Conservation (phyloP, 371 early-diverging fungal genomes). For the Chytridium lagenaria region DNA sequence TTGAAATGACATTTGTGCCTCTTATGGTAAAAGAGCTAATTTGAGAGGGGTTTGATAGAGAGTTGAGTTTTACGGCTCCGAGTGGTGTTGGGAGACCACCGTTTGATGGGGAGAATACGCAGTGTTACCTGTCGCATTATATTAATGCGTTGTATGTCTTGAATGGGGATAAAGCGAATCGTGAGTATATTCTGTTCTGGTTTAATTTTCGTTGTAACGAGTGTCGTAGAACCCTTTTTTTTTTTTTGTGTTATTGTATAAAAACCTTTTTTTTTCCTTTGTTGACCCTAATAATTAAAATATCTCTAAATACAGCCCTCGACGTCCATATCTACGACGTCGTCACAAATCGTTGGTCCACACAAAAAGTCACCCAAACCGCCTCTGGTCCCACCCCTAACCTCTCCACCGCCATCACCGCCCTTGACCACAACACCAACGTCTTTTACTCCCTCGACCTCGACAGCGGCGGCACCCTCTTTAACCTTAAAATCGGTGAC, state of each 20-base stretch:
- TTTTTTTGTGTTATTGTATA: not conserved
- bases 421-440: slow-evolving; percentile 21
- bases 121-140: slow-evolving; percentile 10
- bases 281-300: too few species aligned
- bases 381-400: not conserved
- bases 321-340: slow-evolving; percentile 18
- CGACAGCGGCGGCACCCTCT: not conserved
- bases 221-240: not conserved
- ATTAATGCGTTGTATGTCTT: not conserved
- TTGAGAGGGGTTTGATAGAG: not conserved
- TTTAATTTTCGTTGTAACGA: not conserved
- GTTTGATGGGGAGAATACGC: slow-evolving; percentile 14
- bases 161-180: slow-evolving; percentile 16
- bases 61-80: not conserved
- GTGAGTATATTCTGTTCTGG: slow-evolving; percentile 8
- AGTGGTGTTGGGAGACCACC: slow-evolving; percentile 16
- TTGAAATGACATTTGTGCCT: not conserved
- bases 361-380: slow-evolving; percentile 3
- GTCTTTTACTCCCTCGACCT: slow-evolving; percentile 16
- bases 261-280: not conserved
- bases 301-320: not conserved
- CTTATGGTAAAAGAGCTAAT: not conserved
- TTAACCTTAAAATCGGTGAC: not conserved
- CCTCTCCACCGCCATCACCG: slow-evolving; percentile 2
- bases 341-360: slow-evolving; percentile 1